Conservation (phyloP, 2,329 filamentous ascomycete genomes). For the Fusarium liriodendri region DNA sequence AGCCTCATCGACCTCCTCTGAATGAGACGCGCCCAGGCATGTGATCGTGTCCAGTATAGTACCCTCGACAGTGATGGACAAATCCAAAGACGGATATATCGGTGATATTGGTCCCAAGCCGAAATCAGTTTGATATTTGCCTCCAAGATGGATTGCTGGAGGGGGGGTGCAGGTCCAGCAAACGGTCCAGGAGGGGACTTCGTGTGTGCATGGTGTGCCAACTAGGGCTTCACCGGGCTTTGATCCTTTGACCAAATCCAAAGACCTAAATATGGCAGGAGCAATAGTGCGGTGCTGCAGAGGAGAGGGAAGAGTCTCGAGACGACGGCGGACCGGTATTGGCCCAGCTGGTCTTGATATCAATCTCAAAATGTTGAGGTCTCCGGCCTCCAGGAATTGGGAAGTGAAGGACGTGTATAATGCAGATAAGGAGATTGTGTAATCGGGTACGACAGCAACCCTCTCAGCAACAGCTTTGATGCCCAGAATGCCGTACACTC, state of each 20-base stretch:
- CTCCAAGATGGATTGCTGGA: background rate
- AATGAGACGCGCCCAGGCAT: background rate
- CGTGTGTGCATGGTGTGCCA: background rate
- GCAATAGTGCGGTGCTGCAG: background rate
- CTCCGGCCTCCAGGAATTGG: background rate
- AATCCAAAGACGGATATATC: background rate
- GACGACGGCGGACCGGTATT: background rate
- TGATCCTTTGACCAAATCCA: background rate
- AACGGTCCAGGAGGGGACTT: background rate
- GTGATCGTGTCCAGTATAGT: background rate
- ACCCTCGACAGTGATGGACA: background rate
- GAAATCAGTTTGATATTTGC: background rate
- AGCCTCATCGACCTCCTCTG: too few relatives aligned
- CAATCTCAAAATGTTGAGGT: background rate
- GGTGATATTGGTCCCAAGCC: background rate
- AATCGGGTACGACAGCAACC: background rate
- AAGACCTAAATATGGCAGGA: background rate
- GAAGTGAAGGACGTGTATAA: background rate
- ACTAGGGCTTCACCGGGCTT: background rate
- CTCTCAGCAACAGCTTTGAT: constrained; percentile 3
- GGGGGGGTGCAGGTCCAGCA: constrained; percentile 11
- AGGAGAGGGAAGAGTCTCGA: background rate
- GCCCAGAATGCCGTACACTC: constrained; percentile 7
- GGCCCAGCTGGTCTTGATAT: background rate
- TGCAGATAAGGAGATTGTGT: background rate